These are phyloP conservation scores for Tillandsia fasciculata DNA, from an alignment of 176 grass and related monocot species.

Conservation along the genomic window DNA sequence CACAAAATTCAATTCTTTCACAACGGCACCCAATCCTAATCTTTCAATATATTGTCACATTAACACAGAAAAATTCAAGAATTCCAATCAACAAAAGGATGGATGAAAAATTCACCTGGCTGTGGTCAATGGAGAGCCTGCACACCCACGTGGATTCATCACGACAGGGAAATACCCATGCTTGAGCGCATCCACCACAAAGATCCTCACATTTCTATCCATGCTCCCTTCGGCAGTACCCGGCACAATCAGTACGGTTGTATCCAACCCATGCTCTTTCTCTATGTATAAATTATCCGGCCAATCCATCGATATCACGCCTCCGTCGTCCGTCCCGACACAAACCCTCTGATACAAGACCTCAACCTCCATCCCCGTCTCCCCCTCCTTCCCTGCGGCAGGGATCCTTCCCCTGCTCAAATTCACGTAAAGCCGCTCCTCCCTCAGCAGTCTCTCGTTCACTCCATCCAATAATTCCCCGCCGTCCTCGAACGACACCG, in stretches of 20 bases:
- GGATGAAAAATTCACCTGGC: constrained; percentile 46
- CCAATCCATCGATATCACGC: constrained; percentile 81
- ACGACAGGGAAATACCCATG: constrained; percentile 84
- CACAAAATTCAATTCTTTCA: no score
- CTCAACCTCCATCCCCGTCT: constrained; percentile 6
- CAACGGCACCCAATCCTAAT: no score
- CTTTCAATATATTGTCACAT: no score
- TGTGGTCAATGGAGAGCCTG: constrained; percentile 67
- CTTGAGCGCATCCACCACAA: constrained; percentile 54
- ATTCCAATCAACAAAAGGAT: not conserved
- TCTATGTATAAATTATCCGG: constrained; percentile 66
- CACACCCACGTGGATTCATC: constrained; percentile 91
- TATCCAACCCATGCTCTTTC: constrained; percentile 73
- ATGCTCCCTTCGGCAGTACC: constrained; percentile 63
- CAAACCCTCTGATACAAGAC: constrained; percentile 68
- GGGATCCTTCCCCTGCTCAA: constrained; percentile 48
- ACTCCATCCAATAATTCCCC: constrained; percentile 59
- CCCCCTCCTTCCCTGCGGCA: constrained; percentile 1
- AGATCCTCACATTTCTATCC: constrained; percentile 41
- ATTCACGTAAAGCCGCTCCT: constrained; percentile 82
- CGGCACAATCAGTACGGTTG: constrained; percentile 56
- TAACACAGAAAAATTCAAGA: no score
- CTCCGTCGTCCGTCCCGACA: constrained; percentile 57
- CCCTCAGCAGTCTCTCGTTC: constrained; percentile 48
- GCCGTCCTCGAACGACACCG: constrained; percentile 71